phyloP scores from a whole-genome alignment of 139 green algal genomes.

The Edaphochlamys debaryana region DNA sequence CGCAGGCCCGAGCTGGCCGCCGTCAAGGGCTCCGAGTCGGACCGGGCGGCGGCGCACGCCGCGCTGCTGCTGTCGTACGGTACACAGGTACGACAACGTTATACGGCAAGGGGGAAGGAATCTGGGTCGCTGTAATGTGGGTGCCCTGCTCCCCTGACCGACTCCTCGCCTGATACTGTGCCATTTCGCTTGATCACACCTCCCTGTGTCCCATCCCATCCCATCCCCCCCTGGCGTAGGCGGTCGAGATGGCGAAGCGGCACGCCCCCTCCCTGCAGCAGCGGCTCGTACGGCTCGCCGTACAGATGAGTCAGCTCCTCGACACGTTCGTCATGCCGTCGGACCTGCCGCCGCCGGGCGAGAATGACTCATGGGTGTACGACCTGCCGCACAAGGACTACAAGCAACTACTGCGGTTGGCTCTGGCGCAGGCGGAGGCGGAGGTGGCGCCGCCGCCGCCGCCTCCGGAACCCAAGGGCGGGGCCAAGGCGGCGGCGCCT shows the following conservation, averaged over 20 bases:
- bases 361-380: conserved; percentile 43
- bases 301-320: conserved; percentile 45
- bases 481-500: neutral
- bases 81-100: neutral
- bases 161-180: too few relatives aligned
- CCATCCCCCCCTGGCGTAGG: neutral
- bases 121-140: too few relatives aligned
- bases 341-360: conserved; percentile 54
- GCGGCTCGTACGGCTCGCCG: conserved; percentile 3
- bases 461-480: conserved; percentile 23
- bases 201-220: too few relatives aligned
- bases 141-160: too few relatives aligned
- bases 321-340: conserved; percentile 63
- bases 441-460: conserved; percentile 12
- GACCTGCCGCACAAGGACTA: conserved; percentile 52
- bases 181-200: too few relatives aligned
- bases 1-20: conserved; percentile 46
- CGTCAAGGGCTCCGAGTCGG: conserved; percentile 43
- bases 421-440: conserved; percentile 44
- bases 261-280: conserved; percentile 31
- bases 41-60: conserved; percentile 33
- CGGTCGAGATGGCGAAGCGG: conserved; percentile 5
- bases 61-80: conserved; percentile 45
- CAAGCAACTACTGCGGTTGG: conserved; percentile 54
- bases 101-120: too few relatives aligned